These are phyloP conservation scores for Tetrahymena thermophila DNA, from an alignment of 73 alveolate genomes.

Conservation along the genomic window DNA sequence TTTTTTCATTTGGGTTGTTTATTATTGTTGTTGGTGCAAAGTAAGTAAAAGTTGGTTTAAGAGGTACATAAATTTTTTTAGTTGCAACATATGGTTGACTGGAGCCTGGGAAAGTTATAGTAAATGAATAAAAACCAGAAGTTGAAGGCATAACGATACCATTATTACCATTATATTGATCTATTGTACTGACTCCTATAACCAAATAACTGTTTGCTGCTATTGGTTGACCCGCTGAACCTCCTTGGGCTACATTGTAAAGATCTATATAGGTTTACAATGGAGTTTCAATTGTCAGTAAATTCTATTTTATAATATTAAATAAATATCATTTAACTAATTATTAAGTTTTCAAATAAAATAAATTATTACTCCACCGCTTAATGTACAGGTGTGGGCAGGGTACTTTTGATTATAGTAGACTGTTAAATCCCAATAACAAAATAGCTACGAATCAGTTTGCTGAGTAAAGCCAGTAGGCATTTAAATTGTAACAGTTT, in stretches of 20 bases:
- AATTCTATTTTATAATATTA: not conserved
- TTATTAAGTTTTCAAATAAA: not conserved
- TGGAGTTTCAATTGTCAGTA: not conserved
- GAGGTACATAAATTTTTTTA: constrained; percentile 5
- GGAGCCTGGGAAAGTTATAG: not conserved
- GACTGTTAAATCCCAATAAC: constrained; percentile 25
- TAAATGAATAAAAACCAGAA: not conserved
- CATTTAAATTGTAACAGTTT: not conserved
- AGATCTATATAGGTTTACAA: not conserved
- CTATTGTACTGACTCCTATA: not conserved
- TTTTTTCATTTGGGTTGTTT: not conserved
- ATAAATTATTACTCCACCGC: not conserved
- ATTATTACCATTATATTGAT: not conserved
- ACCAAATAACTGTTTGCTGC: not conserved
- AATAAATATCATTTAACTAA: not conserved
- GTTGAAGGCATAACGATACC: not conserved
- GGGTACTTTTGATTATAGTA: constrained; percentile 9
- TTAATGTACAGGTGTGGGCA: not conserved
- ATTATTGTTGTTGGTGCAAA: constrained; percentile 3
- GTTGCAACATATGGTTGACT: not conserved
- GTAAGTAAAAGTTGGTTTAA: not conserved
- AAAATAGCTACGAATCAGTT: constrained; percentile 13
- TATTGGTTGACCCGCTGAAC: not conserved
- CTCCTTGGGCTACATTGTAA: constrained; percentile 6
- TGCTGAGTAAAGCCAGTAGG: constrained; percentile 4